Conservation (phyloP, 306 rosid genomes). For the Abrus pulchellus region DNA sequence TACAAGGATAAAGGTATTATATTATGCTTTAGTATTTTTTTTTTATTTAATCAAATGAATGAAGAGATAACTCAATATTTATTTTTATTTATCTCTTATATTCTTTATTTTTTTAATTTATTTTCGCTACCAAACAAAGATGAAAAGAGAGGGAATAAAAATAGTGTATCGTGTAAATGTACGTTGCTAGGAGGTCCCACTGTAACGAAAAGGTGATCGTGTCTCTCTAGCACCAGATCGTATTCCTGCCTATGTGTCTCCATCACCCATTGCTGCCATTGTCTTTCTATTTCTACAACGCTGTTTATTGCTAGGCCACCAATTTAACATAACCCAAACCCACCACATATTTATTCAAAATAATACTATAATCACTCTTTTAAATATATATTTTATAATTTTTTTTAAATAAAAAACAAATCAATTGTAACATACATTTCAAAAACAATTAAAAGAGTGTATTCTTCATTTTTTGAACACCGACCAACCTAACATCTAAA, state of each 20-base stretch:
- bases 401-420: no score
- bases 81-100: not conserved
- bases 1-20: not conserved
- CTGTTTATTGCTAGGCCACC: no score
- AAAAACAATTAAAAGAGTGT: no score
- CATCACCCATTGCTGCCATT: not conserved
- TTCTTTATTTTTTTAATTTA: no score
- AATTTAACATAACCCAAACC: not conserved
- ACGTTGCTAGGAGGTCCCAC: conserved; percentile 20
- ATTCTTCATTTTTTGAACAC: no score
- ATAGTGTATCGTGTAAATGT: not conserved
- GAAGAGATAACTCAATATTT: not conserved
- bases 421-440: no score
- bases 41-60: not conserved
- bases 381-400: no score
- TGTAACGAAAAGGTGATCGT: not conserved
- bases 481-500: no score
- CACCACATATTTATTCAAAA: not conserved
- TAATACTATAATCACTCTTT: no score
- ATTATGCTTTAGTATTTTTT: not conserved
- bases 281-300: not conserved
- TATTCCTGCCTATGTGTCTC: not conserved
- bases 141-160: conserved; percentile 22
- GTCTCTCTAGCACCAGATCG: not conserved
- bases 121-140: not conserved